A percentile compares a stretch with the other conserved stretches of the same genome.
These are phyloP conservation scores for Trichothecium sympodiale DNA, from an alignment of 2,329 filamentous ascomycete genomes.

Conservation along the genomic window DNA sequence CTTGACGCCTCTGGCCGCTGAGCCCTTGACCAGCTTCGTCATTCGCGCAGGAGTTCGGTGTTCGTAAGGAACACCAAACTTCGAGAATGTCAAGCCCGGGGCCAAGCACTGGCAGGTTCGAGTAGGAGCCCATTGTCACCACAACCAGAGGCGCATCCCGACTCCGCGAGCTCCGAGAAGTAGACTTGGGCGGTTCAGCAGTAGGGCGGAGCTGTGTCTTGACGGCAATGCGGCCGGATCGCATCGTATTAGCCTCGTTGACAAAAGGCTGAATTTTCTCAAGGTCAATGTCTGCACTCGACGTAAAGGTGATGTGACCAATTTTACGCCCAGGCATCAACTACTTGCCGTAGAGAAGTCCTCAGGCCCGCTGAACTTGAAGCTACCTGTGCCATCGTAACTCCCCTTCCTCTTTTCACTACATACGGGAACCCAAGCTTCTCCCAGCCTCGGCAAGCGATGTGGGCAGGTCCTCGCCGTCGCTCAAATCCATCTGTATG, in stretches of 20 bases:
- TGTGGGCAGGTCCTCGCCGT: constrained; percentile 34
- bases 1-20: constrained; percentile 54
- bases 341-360: constrained; percentile 77
- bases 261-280: constrained; percentile 56
- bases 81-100: constrained; percentile 55
- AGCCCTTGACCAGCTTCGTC: constrained; percentile 53
- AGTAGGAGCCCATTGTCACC: constrained; percentile 78
- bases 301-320: constrained; percentile 80
- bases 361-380: constrained; percentile 31
- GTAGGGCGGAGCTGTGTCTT: constrained; percentile 25
- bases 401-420: constrained; percentile 83
- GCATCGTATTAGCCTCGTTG: constrained; percentile 47
- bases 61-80: constrained; percentile 63
- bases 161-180: constrained; percentile 12
- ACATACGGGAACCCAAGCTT: constrained; percentile 75
- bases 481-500: constrained; percentile 49
- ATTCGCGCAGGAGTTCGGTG: constrained; percentile 65
- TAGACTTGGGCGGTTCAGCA: constrained; percentile 2
- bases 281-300: constrained; percentile 51
- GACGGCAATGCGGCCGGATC: constrained; percentile 37
- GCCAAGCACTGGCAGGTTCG: constrained; percentile 58
- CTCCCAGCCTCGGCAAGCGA: constrained; percentile 54
- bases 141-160: constrained; percentile 48
- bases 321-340: constrained; percentile 87
- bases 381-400: constrained; percentile 76